Evolutionary conservation across 176 grass and related monocot species (phyloP), one percentile per base, ranked within the genome.

Genomic region (Triticum turgidum): DNA sequence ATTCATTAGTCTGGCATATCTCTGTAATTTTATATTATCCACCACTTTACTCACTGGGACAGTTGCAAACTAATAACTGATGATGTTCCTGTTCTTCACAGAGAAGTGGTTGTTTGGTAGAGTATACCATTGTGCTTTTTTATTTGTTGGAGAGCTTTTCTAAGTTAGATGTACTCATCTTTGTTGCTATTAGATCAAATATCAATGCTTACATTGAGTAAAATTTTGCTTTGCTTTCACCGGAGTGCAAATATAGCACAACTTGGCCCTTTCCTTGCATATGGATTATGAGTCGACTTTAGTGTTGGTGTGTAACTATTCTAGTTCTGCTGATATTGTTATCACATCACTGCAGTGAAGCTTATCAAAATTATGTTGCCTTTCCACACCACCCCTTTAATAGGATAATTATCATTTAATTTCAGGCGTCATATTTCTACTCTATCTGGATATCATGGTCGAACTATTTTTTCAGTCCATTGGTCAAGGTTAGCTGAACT

Each of bases 381-480:
- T 61, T 69, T 84, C 76, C 33, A 22, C 81, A 69, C n/a, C 33
- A 7, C 59, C 22, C 18, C 75, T 44, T 82, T 42, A 89, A 78
- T 69, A 78, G 24, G 58, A 71, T 86, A 12, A 51, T 33, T 81
- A 15, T 87, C 49, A 86, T 83, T 85, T 86, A 69, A 71, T 92
- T 88, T 91, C 85, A 96, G 97, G 97, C 82, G 77, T 30, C 94
- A 92, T 70, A 82, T 96, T 65, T 96, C 82, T 74, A 94, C 94
- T 84, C 90, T 94, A 27, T 91, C 92, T 24, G 97, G 97, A 71
- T 98, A 94, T 83, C 97, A 96, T 81, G 85, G 37, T 25, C 93
- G 97, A 49, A 92, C 92, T 12, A 91, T 98, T 74, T 98, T 98
- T 94, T 98, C 97, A 58, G 85, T 76, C 70, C 84, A 96, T 90